Percentiles rank a stretch among this genome's conserved stretches.
These are phyloP conservation scores for Ophiostoma fasciatum DNA, from an alignment of 2,329 filamentous ascomycete genomes.

Conservation along the genomic window DNA sequence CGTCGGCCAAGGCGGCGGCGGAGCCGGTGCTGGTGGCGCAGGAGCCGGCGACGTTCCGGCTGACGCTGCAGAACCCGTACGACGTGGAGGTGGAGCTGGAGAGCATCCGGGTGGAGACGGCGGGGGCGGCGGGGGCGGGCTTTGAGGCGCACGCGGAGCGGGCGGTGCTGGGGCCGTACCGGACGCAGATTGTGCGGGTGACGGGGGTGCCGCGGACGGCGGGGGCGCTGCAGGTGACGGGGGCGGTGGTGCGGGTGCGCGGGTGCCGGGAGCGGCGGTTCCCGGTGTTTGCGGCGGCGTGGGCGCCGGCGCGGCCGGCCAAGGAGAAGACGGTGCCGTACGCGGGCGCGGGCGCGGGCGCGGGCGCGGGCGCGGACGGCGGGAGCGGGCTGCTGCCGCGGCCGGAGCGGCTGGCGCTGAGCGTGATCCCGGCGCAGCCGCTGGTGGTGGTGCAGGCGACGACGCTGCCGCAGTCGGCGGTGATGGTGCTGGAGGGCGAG, in stretches of 20 bases:
- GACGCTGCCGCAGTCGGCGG: conserved; percentile 65
- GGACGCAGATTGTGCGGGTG: conserved; percentile 65
- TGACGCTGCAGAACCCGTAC: conserved; percentile 86
- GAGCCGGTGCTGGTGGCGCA: conserved; percentile 63
- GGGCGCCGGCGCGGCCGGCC: conserved; percentile 51
- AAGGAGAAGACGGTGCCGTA: conserved; percentile 51
- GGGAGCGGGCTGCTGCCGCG: conserved; percentile 25
- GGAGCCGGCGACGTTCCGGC: conserved; percentile 61
- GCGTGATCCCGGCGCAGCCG: conserved; percentile 68
- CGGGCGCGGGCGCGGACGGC: not conserved
- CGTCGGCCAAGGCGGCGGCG: conserved; percentile 39
- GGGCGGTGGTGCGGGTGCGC: conserved; percentile 64
- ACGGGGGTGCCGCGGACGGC: conserved; percentile 49
- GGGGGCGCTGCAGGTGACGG: conserved; percentile 59
- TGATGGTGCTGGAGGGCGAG: conserved; percentile 92
- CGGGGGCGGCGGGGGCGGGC: not conserved
- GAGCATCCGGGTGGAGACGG: conserved; percentile 54
- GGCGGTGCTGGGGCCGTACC: conserved; percentile 62
- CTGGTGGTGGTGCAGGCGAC: conserved; percentile 60
- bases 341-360: conserved; percentile 3
- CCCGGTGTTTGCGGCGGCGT: conserved; percentile 65
- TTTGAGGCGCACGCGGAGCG: conserved; percentile 53
- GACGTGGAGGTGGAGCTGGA: conserved; percentile 89
- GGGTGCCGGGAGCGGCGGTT: conserved; percentile 75
- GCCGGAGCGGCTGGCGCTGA: conserved; percentile 43